Conservation (phyloP, 1,284 basidiomycete genomes). For the Rhodotorula glutinis region DNA sequence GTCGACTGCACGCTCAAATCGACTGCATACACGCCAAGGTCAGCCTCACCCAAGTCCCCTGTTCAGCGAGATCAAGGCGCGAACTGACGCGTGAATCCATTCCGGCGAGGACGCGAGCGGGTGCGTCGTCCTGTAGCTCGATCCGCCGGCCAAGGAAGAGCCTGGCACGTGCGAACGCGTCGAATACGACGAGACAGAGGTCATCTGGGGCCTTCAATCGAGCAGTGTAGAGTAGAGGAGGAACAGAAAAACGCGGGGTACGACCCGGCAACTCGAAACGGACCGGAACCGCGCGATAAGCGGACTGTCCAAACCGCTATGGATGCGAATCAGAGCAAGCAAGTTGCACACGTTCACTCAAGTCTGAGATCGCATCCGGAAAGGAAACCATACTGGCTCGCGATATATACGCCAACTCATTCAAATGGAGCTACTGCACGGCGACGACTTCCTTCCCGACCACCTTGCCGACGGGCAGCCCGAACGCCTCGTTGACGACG, state of each 20-base stretch:
- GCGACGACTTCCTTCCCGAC: slow-evolving; percentile 3
- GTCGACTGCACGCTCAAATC: slow-evolving; percentile 90
- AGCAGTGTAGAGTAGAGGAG: background rate
- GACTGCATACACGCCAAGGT: slow-evolving; percentile 47
- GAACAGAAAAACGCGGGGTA: background rate
- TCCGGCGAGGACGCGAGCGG: slow-evolving; percentile 15
- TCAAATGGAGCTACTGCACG: background rate
- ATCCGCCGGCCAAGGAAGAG: background rate
- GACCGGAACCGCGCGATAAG: no score
- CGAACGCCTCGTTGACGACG: slow-evolving; percentile 33
- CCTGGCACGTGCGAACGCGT: slow-evolving; percentile 1
- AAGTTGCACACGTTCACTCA: no score
- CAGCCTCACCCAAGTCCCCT: background rate
- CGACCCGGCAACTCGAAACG: background rate
- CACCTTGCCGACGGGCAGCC: slow-evolving; percentile 6
- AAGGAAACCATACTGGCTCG: no score
- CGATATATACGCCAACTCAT: background rate
- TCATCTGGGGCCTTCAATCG: background rate
- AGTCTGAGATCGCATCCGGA: no score
- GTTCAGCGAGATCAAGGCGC: background rate
- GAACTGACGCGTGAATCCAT: slow-evolving; percentile 28
- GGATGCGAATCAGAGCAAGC: no score
- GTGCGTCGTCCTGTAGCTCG: background rate
- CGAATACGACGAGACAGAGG: slow-evolving; percentile 7
- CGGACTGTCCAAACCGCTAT: no score